phyloP scores from a whole-genome alignment of 1,284 basidiomycete species.

The Pseudozyma thailandica region DNA sequence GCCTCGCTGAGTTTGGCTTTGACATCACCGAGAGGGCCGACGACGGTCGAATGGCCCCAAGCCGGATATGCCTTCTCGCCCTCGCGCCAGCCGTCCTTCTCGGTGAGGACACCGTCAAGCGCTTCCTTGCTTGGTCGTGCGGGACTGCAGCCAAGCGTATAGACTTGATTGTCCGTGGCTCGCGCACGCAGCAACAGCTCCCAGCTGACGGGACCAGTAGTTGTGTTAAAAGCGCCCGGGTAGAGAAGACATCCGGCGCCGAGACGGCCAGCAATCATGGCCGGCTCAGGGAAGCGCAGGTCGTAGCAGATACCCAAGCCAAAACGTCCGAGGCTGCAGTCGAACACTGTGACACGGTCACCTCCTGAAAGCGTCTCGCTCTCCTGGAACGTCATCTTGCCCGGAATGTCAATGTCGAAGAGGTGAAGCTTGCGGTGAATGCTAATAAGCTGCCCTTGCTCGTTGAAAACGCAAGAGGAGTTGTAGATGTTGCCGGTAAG shows the following conservation, averaged over 20 bases:
- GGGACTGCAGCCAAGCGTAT: constrained; percentile 93
- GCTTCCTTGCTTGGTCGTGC: constrained; percentile 79
- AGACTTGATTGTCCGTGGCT: constrained; percentile 96
- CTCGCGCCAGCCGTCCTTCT: constrained; percentile 35
- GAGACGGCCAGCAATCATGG: constrained; percentile 86
- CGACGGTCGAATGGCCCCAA: constrained; percentile 63
- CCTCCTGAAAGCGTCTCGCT: constrained; percentile 91
- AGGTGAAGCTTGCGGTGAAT: constrained; percentile 94
- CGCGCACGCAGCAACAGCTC: constrained; percentile 87
- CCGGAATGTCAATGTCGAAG: constrained; percentile 98
- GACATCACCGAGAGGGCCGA: constrained; percentile 76
- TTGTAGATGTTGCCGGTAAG: constrained; percentile 63
- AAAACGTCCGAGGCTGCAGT: constrained; percentile 91
- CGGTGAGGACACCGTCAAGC: constrained; percentile 25
- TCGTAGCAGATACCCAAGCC: constrained; percentile 86
- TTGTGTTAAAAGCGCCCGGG: constrained; percentile 71
- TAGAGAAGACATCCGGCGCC: constrained; percentile 91
- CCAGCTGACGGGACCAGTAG: constrained; percentile 97
- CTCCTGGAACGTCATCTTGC: constrained; percentile 97
- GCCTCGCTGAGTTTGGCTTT: constrained; percentile 81
- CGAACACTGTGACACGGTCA: constrained; percentile 80
- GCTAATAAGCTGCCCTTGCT: constrained; percentile 84
- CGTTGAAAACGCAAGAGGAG: constrained; percentile 77
- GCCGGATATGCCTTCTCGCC: constrained; percentile 63
- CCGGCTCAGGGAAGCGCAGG: constrained; percentile 89